Evolutionary conservation across 1,284 basidiomycete genomes (phyloP), one percentile per base, ranked within the genome.

Genomic region (Flammula alnicola): DNA sequence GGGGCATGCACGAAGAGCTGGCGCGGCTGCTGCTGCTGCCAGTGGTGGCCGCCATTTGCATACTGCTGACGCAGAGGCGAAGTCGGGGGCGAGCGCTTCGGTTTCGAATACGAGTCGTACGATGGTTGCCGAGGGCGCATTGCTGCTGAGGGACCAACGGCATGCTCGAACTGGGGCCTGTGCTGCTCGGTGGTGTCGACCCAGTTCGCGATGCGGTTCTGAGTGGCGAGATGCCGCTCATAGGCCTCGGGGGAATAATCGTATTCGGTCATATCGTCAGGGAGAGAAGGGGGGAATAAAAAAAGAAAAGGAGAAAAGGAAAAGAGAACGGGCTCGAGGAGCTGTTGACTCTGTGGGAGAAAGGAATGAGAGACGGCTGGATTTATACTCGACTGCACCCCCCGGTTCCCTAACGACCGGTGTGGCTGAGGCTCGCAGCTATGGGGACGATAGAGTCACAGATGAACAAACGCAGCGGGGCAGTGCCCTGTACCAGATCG

Each of bases 181-280:
- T 63, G 59, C 25, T 58, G 56, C 49, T 67, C 65, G 2, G 63
- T 65, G n/a, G 61, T 47, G 44, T 64, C 57, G 14, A 67, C 63
- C 65, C 65, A 67, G 46, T 59, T 59, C 1, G 63, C 55, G 23
- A 67, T 65, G 35, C 65, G 58, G 40, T 54, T 52, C 35, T 65
- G 65, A 12, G 60, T 67, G 11, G 63, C 63, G 25, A 67, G 47
- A 36, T 56, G 59, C 17, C 63, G 63, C n/a, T 67, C 61, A 49
- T 62, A 65, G 22, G 60, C 65, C 48, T 63, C 63, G 16, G 65
- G 65, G 12, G 65, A 67, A 47, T 56, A 67, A 56, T 67, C 65
- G 63, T 67, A 67, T 48, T 67, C 65, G 5, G 65, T 66, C 65
- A 66, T 64, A 12, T 38, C 35, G 48, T 35, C 12, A 17, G 29